These are phyloP conservation scores for Phytophthora ramorum DNA, from an alignment of 352 stramenopile genomes.

Conservation along the genomic window DNA sequence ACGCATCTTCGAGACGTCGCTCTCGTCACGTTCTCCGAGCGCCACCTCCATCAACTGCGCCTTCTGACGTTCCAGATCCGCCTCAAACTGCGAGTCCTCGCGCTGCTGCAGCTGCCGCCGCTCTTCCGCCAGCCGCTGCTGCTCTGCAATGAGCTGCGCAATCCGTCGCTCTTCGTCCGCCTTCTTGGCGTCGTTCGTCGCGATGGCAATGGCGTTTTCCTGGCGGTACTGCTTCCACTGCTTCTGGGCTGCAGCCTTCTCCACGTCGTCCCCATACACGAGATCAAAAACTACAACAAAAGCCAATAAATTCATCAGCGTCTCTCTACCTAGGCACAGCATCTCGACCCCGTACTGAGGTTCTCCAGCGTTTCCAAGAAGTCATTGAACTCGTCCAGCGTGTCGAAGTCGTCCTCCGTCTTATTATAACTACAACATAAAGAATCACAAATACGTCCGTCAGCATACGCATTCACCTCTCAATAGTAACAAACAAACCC, in stretches of 20 bases:
- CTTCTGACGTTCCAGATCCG: conserved; percentile 81
- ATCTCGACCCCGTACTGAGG: conserved; percentile 56
- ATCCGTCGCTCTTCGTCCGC: conserved; percentile 90
- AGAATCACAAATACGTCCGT: not conserved
- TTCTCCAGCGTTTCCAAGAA: conserved; percentile 88
- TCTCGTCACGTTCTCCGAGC: conserved; percentile 81
- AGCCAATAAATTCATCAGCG: conserved; percentile 15
- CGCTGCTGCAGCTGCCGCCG: conserved; percentile 77
- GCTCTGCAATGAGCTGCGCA: conserved; percentile 82
- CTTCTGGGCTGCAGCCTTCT: conserved; percentile 76
- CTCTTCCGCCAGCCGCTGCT: conserved; percentile 82
- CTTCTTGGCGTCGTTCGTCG: conserved; percentile 87
- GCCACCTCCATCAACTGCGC: conserved; percentile 89
- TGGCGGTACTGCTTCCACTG: conserved; percentile 89
- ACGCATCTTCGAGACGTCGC: conserved; percentile 75
- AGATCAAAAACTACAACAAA: conserved; percentile 78
- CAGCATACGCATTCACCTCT: conserved; percentile 1
- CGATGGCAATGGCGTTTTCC: conserved; percentile 85
- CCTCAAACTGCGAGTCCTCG: conserved; percentile 84
- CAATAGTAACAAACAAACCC: conserved; percentile 20
- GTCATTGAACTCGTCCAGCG: conserved; percentile 89
- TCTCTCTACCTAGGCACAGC: not conserved
- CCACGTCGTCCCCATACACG: conserved; percentile 76
- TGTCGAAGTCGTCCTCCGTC: conserved; percentile 88
- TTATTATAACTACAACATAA: conserved; percentile 81